A percentile compares a stretch with the other conserved stretches of the same genome.
These are phyloP conservation scores for Clohesyomyces aquaticus DNA, from an alignment of 495 filamentous ascomycete genomes.

Conservation along the genomic window DNA sequence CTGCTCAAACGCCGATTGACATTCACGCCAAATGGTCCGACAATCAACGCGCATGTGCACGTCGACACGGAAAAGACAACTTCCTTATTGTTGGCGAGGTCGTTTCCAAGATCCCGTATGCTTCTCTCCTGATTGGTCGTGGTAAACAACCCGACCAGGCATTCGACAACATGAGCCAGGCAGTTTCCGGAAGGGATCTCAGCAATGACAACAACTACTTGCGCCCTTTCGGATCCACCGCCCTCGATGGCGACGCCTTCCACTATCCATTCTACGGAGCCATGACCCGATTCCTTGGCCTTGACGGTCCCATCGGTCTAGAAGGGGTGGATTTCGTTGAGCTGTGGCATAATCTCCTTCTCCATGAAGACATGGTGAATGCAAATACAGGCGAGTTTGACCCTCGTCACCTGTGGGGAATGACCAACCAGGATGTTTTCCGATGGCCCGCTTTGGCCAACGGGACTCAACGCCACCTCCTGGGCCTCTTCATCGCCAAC, in stretches of 20 bases:
- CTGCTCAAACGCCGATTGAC: slow-evolving; percentile 34
- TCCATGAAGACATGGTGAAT: slow-evolving; percentile 68
- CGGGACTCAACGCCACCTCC: slow-evolving; percentile 64
- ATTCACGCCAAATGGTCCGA: slow-evolving; percentile 35
- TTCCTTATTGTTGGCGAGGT: slow-evolving; percentile 42
- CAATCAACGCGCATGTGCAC: slow-evolving; percentile 26
- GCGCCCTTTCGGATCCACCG: slow-evolving; percentile 59
- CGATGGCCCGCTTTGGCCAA: slow-evolving; percentile 69
- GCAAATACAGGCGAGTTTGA: slow-evolving; percentile 69
- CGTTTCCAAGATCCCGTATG: slow-evolving; percentile 52
- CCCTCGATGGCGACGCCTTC: slow-evolving; percentile 69
- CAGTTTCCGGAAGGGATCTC: too few species aligned
- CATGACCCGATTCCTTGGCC: slow-evolving; percentile 67
- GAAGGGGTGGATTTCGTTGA: slow-evolving; percentile 58
- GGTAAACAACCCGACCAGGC: slow-evolving; percentile 63
- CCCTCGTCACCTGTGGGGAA: slow-evolving; percentile 71
- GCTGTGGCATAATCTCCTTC: slow-evolving; percentile 63
- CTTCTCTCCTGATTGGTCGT: slow-evolving; percentile 67
- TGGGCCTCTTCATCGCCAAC: slow-evolving; percentile 67
- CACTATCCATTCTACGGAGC: slow-evolving; percentile 74
- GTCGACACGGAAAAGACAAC: slow-evolving; percentile 36
- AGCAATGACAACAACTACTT: slow-evolving; percentile 60
- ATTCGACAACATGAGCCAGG: slow-evolving; percentile 46
- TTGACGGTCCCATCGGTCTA: slow-evolving; percentile 60
- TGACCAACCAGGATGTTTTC: slow-evolving; percentile 75